Conservation (phyloP, 2,329 filamentous ascomycete genomes). For the Xylariaceae sp. region DNA sequence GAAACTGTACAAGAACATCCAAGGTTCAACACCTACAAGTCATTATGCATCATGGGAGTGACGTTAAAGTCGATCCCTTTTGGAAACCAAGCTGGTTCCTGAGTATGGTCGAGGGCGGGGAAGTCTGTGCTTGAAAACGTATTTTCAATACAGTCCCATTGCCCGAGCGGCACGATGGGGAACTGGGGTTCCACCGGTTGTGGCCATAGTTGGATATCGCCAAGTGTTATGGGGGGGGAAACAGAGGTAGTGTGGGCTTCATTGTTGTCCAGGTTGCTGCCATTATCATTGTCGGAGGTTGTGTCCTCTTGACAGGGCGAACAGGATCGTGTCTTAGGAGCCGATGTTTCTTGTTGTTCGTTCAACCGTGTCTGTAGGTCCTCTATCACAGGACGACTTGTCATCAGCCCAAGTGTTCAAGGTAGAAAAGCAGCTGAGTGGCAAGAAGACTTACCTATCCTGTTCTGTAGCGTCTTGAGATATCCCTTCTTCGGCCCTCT, state of each 20-base stretch:
- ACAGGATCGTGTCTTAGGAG: background rate
- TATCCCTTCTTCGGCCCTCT: slow-evolving; percentile 9
- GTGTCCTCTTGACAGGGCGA: background rate
- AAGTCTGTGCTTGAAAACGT: too few relatives aligned
- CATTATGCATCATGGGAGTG: slow-evolving; percentile 11
- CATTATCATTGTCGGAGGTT: background rate
- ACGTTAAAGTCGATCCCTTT: slow-evolving; percentile 4
- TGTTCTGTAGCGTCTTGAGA: slow-evolving; percentile 3
- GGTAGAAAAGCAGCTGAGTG: background rate
- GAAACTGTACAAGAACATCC: background rate
- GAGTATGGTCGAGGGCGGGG: too few relatives aligned
- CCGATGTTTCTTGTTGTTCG: background rate
- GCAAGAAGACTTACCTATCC: slow-evolving; percentile 5
- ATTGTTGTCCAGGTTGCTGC: background rate
- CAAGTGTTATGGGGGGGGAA: too few relatives aligned
- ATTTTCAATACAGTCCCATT: too few relatives aligned
- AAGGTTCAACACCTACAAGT: slow-evolving; percentile 4
- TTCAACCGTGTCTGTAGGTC: background rate
- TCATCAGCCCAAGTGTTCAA: too few relatives aligned
- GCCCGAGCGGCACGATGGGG: too few relatives aligned
- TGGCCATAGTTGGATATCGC: too few relatives aligned
- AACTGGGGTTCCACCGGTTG: too few relatives aligned
- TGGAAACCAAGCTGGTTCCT: background rate
- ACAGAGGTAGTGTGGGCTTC: background rate
- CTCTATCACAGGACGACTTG: background rate